Conservation (phyloP, 805 yeast species). For the Barnettozyma populi region DNA sequence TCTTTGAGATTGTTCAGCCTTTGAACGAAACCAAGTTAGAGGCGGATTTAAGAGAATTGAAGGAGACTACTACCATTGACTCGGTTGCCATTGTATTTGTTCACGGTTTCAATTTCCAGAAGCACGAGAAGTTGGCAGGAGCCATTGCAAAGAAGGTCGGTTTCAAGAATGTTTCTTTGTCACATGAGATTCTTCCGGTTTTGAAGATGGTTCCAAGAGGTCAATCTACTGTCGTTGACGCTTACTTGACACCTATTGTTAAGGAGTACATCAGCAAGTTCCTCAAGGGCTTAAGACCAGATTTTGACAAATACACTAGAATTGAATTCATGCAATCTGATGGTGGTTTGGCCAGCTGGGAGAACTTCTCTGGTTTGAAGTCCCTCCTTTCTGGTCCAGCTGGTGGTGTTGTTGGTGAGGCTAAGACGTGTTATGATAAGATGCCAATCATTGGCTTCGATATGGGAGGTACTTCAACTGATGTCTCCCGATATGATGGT, state of each 20-base stretch:
- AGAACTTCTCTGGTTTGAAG: constrained; percentile 46
- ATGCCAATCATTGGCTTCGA: constrained; percentile 34
- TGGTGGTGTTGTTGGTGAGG: constrained; percentile 57
- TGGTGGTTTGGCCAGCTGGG: constrained; percentile 51
- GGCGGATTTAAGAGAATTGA: constrained; percentile 18
- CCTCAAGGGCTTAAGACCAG: constrained; percentile 29
- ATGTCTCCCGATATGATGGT: constrained; percentile 32
- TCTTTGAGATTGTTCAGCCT: constrained; percentile 33
- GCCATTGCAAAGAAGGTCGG: constrained; percentile 31
- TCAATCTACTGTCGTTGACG: constrained; percentile 38
- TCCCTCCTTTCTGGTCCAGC: constrained; percentile 57
- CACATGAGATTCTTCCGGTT: constrained; percentile 34
- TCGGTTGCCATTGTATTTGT: constrained; percentile 32
- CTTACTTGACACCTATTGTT: constrained; percentile 41
- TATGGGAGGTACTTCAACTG: constrained; percentile 40
- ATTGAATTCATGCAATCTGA: constrained; percentile 55
- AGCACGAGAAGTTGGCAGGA: constrained; percentile 32
- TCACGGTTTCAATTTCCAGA: constrained; percentile 33
- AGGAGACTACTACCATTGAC: constrained; percentile 23
- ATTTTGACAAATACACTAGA: constrained; percentile 31
- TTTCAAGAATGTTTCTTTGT: constrained; percentile 28
- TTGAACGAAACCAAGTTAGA: constrained; percentile 25
- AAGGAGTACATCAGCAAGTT: constrained; percentile 33
- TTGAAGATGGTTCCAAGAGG: constrained; percentile 37
- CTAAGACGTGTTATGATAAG: constrained; percentile 44